These are phyloP conservation scores for Rhizopogon vulgaris DNA, from an alignment of 768 basidiomycete genomes.

Conservation along the genomic window DNA sequence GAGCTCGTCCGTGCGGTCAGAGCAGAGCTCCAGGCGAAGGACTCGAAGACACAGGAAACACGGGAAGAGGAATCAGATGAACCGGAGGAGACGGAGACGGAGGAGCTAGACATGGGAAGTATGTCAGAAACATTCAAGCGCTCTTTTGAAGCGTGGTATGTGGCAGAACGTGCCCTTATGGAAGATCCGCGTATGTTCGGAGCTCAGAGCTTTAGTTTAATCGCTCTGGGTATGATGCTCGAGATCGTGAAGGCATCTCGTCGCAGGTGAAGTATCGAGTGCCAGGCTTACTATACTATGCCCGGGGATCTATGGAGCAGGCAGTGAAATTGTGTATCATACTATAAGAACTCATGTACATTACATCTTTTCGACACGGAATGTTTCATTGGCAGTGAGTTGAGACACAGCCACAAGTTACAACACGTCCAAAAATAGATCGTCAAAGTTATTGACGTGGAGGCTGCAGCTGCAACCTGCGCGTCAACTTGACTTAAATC, in stretches of 20 bases:
- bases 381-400: too few relatives aligned
- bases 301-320: too few relatives aligned
- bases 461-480: conserved; percentile 2
- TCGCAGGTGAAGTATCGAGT: not conserved
- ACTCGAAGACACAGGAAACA: conserved; percentile 16
- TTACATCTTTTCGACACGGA: too few relatives aligned
- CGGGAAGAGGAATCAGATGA: conserved; percentile 1
- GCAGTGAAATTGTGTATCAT: too few relatives aligned
- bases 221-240: conserved; percentile 38
- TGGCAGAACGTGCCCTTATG: conserved; percentile 25
- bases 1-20: conserved; percentile 33
- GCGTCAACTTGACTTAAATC: not conserved
- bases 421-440: conserved; percentile 12
- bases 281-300: not conserved
- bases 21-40: conserved; percentile 20
- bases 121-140: conserved; percentile 29
- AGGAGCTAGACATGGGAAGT: conserved; percentile 23
- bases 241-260: conserved; percentile 29
- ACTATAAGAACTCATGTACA: too few relatives aligned
- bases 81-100: conserved; percentile 16
- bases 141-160: conserved; percentile 40
- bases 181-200: conserved; percentile 28
- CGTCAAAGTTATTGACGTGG: conserved; percentile 15
- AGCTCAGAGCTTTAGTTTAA: conserved; percentile 38
- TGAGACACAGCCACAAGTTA: conserved; percentile 28